Evolutionary conservation across 139 green algal species (phyloP).

Genomic region (Coccomyxa sp.): DNA sequence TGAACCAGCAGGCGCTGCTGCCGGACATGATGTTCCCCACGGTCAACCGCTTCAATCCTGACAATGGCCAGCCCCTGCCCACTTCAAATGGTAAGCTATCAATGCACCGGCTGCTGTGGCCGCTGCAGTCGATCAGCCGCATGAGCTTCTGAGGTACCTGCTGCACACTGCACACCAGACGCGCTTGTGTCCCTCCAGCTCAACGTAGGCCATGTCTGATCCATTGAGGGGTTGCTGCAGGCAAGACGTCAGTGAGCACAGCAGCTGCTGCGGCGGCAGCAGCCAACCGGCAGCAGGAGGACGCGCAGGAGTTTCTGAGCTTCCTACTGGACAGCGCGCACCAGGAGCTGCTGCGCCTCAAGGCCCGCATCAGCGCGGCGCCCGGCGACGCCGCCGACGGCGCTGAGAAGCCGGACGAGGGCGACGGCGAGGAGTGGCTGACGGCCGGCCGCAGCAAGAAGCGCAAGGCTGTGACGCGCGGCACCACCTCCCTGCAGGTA

Average conservation of each 20-base stretch:
- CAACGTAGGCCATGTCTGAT: too few species aligned
- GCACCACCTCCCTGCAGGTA: constrained; percentile 3
- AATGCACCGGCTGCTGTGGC: too few species aligned
- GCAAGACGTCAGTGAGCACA: not conserved
- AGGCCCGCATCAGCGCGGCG: not conserved
- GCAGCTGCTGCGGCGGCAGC: not conserved
- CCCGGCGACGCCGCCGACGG: not conserved
- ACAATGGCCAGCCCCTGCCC: constrained; percentile 3
- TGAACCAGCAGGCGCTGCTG: constrained; percentile 47
- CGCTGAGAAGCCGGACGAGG: not conserved
- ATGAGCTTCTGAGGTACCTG: not conserved
- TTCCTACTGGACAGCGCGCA: constrained; percentile 68
- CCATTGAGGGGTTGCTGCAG: not conserved
- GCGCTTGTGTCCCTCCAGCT: too few species aligned
- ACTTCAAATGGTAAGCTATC: not conserved
- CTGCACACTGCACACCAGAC: not conserved
- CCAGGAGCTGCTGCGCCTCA: constrained; percentile 44
- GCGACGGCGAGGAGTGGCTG: not conserved
- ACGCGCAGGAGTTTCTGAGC: constrained; percentile 80
- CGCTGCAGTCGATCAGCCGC: too few species aligned
- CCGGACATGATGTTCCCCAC: constrained; percentile 57
- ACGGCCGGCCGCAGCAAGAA: constrained; percentile 7
- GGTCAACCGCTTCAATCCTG: constrained; percentile 46
- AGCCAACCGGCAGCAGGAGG: constrained; percentile 67
- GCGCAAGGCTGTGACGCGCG: constrained; percentile 15